Evolutionary conservation across 2,329 filamentous ascomycete species (phyloP).

Genomic region (Onygenales sp.): DNA sequence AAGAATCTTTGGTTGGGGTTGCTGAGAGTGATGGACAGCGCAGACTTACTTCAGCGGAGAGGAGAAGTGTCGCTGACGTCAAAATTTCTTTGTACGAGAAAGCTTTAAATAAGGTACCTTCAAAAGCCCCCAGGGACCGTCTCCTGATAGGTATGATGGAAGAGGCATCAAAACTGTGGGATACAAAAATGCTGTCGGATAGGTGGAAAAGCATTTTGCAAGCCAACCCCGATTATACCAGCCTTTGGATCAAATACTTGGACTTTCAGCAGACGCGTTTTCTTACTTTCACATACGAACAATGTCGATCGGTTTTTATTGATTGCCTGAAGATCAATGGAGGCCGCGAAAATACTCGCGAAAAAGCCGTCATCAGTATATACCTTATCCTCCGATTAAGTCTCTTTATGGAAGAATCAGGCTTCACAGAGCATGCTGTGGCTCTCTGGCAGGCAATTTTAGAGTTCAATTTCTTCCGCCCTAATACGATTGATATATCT

Average conservation of each 20-base stretch:
- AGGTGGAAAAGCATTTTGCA: slow-evolving; percentile 58
- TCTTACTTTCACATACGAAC: slow-evolving; percentile 57
- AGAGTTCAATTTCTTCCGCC: slow-evolving; percentile 59
- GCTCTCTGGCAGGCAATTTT: slow-evolving; percentile 76
- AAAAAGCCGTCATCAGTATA: slow-evolving; percentile 38
- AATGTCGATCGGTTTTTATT: slow-evolving; percentile 50
- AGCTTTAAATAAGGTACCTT: slow-evolving; percentile 52
- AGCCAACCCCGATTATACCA: slow-evolving; percentile 47
- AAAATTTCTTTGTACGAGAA: slow-evolving; percentile 72
- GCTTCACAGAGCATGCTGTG: slow-evolving; percentile 66
- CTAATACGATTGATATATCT: slow-evolving; percentile 24
- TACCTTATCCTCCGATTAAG: slow-evolving; percentile 71
- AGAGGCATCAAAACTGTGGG: slow-evolving; percentile 69
- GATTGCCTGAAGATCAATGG: slow-evolving; percentile 43
- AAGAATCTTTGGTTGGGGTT: slow-evolving; percentile 56
- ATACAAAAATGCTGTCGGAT: slow-evolving; percentile 46
- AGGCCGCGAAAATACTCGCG: slow-evolving; percentile 8
- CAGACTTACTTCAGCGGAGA: slow-evolving; percentile 49
- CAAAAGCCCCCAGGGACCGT: slow-evolving; percentile 41
- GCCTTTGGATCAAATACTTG: slow-evolving; percentile 64
- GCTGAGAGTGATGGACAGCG: slow-evolving; percentile 20
- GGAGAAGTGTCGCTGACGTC: slow-evolving; percentile 63
- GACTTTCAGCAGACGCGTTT: slow-evolving; percentile 62
- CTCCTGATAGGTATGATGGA: slow-evolving; percentile 62
- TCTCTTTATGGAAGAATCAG: slow-evolving; percentile 62